Base-by-base conservation (phyloP, 2,329 filamentous ascomycete genomes). In the Monilinia fructigena region DNA sequence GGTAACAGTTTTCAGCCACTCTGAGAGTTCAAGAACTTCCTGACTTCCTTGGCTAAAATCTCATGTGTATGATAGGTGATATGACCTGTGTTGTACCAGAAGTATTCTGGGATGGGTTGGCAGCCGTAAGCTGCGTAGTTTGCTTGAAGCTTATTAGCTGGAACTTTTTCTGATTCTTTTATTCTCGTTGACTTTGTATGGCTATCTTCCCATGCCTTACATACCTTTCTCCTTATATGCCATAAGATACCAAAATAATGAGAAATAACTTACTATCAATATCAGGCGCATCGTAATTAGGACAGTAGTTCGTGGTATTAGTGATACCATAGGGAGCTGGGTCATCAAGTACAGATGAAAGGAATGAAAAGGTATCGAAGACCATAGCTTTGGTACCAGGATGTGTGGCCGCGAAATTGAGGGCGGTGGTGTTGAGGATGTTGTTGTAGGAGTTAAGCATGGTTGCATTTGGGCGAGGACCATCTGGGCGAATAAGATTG, bases 71-170 rank as follows among this genome's bases (percentile, higher is more conserved):
- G 74, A 59, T 75, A 80, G 1, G 78, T 81, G 71, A 82, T 74
- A 76, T 83, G 81, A 0, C 81, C 80, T 7, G 76, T 77, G 69
- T 82, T 79, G 62, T 79, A 82, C 81, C 80, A 82, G 63, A 82
- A 81, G 70, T 82, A 82, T 50, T 78, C 75, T 7, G 76, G 70
- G 63, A 82, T 68, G 20, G 78, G 76, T 55, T 77, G 74, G 72
- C 81, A 83, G 4, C 80, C 81, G 74, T 83, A 82, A 26, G 75
- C 76, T 23, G 68, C 73, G 66, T 80, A 81, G 63, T 81, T 75
- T 5, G 72, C 63, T 65, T 7, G 40, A 10, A 7, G 18, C 2
- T n/a, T n/a, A 20, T n/a, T n/a, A 48, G 45, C 18, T 8, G 4
- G 45, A 8, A 48, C 2, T n/a, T 10, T 10, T n/a, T 48, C 20